phyloP scores from a whole-genome alignment of 1,284 basidiomycete species.

The Ceratobasidium sp. region DNA sequence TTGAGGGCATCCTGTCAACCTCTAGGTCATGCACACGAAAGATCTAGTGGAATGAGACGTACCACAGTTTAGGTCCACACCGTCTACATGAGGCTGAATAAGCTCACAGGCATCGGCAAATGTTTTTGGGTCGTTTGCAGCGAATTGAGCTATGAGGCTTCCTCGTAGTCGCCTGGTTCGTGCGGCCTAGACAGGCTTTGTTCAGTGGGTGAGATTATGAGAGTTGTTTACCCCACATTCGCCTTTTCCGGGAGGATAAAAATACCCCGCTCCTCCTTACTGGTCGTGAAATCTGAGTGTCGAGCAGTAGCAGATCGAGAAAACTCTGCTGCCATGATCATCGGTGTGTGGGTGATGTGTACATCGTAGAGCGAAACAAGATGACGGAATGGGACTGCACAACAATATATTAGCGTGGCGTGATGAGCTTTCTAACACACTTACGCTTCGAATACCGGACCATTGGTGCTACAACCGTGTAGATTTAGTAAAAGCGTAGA shows the following conservation, averaged over 20 bases:
- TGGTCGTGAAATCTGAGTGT: slow-evolving; percentile 65
- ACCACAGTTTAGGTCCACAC: slow-evolving; percentile 68
- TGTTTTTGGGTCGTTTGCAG: slow-evolving; percentile 60
- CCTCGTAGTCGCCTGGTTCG: slow-evolving; percentile 58
- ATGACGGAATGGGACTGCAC: slow-evolving; percentile 64
- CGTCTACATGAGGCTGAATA: slow-evolving; percentile 62
- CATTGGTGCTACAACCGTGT: slow-evolving; percentile 58
- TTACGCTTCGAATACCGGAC: slow-evolving; percentile 66
- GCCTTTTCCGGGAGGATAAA: slow-evolving; percentile 58
- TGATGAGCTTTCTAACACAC: slow-evolving; percentile 18
- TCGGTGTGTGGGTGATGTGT: slow-evolving; percentile 68
- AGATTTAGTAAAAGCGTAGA: slow-evolving; percentile 9
- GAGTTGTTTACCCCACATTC: neutral
- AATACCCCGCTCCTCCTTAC: slow-evolving; percentile 61
- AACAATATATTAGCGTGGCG: neutral
- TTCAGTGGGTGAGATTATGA: slow-evolving; percentile 40
- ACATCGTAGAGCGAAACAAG: slow-evolving; percentile 65
- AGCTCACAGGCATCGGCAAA: slow-evolving; percentile 68
- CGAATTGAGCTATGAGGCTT: slow-evolving; percentile 65
- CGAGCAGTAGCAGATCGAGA: slow-evolving; percentile 63
- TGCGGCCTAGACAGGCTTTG: neutral
- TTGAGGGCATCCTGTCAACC: slow-evolving; percentile 59
- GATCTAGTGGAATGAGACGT: slow-evolving; percentile 4
- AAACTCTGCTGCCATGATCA: slow-evolving; percentile 68
- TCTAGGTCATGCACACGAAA: neutral